A percentile compares a stretch with the other conserved stretches of the same genome.
phyloP scores from a whole-genome alignment of 805 yeast genomes.

The Lipomyces sp. region DNA sequence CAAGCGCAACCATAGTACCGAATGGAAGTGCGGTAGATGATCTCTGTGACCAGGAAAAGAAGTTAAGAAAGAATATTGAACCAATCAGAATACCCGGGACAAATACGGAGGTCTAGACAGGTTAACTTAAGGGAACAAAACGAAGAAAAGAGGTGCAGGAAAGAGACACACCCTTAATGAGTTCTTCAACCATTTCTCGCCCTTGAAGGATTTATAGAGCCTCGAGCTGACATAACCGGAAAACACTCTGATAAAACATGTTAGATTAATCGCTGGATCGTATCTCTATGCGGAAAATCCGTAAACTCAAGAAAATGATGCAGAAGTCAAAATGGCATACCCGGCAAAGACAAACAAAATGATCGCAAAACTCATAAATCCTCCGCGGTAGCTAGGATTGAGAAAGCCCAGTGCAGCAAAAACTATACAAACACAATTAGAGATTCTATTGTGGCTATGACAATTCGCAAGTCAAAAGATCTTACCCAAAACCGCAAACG shows the following conservation, averaged over 20 bases:
- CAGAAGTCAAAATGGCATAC: too few species aligned
- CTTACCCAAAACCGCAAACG: constrained; percentile 49
- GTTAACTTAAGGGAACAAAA: not conserved
- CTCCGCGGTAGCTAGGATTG: constrained; percentile 65
- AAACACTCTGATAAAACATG: constrained; percentile 40
- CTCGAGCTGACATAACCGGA: constrained; percentile 72
- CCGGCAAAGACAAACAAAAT: constrained; percentile 66
- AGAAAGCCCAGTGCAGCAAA: constrained; percentile 55
- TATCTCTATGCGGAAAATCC: too few species aligned
- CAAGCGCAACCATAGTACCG: constrained; percentile 61
- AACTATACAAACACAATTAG: constrained; percentile 35
- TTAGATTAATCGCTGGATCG: not conserved
- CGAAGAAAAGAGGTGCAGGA: constrained; percentile 32
- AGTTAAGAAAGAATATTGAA: constrained; percentile 55
- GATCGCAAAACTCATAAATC: constrained; percentile 59
- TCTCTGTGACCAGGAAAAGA: constrained; percentile 70
- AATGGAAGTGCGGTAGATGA: constrained; percentile 77
- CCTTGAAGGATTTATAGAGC: constrained; percentile 52
- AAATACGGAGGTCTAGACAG: constrained; percentile 32
- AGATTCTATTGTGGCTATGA: too few species aligned
- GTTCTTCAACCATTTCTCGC: constrained; percentile 40
- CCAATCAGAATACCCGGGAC: constrained; percentile 45
- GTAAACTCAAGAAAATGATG: too few species aligned
- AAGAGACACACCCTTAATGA: constrained; percentile 34
- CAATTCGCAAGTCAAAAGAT: not conserved